These are phyloP conservation scores for Mucor lusitanicus DNA, from an alignment of 371 early-diverging fungal species.

Conservation along the genomic window DNA sequence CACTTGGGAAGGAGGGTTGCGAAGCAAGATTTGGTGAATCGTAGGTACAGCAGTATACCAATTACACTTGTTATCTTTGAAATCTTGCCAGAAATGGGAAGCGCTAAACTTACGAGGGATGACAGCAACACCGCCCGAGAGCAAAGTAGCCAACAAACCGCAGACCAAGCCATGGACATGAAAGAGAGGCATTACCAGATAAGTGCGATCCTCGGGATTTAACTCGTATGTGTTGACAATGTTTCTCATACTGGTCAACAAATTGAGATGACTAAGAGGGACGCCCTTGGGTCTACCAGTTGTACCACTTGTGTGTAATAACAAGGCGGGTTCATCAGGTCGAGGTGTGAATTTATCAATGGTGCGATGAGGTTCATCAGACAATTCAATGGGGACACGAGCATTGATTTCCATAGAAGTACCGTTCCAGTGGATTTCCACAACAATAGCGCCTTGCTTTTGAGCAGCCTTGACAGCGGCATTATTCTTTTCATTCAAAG, in stretches of 20 bases:
- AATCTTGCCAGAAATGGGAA: conserved; percentile 79
- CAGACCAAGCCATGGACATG: conserved; percentile 91
- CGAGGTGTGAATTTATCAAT: conserved; percentile 33
- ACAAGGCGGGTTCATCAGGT: conserved; percentile 67
- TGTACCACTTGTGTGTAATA: conserved; percentile 84
- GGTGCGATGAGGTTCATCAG: conserved; percentile 12
- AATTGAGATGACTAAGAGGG: conserved; percentile 82
- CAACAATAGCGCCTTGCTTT: conserved; percentile 53
- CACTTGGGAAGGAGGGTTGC: conserved; percentile 47
- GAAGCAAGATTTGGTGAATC: conserved; percentile 83
- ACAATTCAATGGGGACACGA: conserved; percentile 9
- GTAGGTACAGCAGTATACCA: conserved; percentile 92
- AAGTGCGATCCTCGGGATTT: conserved; percentile 60
- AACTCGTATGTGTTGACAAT: conserved; percentile 74
- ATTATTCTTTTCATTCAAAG: conserved; percentile 42
- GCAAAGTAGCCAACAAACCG: conserved; percentile 72
- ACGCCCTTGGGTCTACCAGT: conserved; percentile 88
- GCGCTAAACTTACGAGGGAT: conserved; percentile 84
- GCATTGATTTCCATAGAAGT: conserved; percentile 28
- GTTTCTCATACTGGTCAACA: conserved; percentile 74
- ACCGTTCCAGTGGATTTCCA: conserved; percentile 61
- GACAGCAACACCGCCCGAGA: conserved; percentile 77
- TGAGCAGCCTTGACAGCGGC: conserved; percentile 68
- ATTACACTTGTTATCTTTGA: conserved; percentile 57
- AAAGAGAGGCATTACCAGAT: conserved; percentile 91